A percentile compares a stretch with the other conserved stretches of the same genome.
phyloP scores from a whole-genome alignment of 2,329 filamentous ascomycete species.

The Myriosclerotinia curreyana region DNA sequence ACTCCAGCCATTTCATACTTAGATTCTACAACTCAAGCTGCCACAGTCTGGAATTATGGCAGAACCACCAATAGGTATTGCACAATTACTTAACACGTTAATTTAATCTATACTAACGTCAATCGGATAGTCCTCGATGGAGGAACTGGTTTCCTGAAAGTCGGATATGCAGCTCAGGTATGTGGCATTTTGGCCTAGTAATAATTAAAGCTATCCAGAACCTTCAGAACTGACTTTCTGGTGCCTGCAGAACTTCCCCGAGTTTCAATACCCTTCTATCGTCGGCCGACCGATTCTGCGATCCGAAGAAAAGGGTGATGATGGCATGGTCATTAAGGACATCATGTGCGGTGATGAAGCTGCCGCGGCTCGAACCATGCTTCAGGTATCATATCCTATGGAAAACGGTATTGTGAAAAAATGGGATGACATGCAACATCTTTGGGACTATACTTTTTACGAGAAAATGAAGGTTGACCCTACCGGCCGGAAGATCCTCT shows the following conservation, averaged over 20 bases:
- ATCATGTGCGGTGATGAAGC: conserved; percentile 99
- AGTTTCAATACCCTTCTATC: conserved; percentile 97
- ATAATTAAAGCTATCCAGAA: conserved; percentile 7
- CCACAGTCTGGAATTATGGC: conserved; percentile 36
- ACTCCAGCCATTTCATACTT: conserved; percentile 20
- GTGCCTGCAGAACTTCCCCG: conserved; percentile 80
- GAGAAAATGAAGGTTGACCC: conserved; percentile 96
- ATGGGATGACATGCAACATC: conserved; percentile 99
- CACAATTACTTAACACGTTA: not conserved
- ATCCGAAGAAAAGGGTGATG: conserved; percentile 73
- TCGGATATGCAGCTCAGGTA: conserved; percentile 92
- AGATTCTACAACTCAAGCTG: conserved; percentile 25
- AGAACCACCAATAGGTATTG: conserved; percentile 41
- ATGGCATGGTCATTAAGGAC: conserved; percentile 82
- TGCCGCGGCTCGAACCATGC: conserved; percentile 90
- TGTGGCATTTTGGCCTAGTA: conserved; percentile 31
- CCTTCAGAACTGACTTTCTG: conserved; percentile 21
- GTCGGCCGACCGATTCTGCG: conserved; percentile 96
- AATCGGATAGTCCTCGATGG: conserved; percentile 82
- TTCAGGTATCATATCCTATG: conserved; percentile 99
- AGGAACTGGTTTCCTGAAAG: conserved; percentile 99
- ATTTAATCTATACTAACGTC: conserved; percentile 27
- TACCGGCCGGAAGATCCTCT: conserved; percentile 88
- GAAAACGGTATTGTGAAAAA: conserved; percentile 99
- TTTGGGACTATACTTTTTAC: conserved; percentile 98